These are phyloP conservation scores for Pseudocohnilembus persalinus DNA, from an alignment of 169 alveolate species.

Conservation along the genomic window DNA sequence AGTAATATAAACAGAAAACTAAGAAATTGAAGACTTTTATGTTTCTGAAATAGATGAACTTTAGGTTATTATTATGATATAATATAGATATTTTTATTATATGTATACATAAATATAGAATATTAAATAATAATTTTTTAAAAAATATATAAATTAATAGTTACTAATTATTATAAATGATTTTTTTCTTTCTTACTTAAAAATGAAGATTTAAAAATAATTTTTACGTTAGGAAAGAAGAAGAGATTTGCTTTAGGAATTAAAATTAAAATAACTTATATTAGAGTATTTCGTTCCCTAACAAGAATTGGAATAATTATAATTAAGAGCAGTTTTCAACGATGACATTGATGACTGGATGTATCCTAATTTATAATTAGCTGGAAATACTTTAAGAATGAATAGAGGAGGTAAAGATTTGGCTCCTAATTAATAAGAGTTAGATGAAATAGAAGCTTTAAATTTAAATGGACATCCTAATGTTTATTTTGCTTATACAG, in stretches of 20 bases:
- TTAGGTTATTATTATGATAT: too few species aligned
- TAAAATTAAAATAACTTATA: slow-evolving; percentile 68
- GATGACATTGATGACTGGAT: slow-evolving; percentile 75
- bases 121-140: too few species aligned
- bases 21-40: slow-evolving; percentile 74
- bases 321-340: slow-evolving; percentile 56
- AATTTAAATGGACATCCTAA: slow-evolving; percentile 46
- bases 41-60: slow-evolving; percentile 65
- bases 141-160: too few species aligned
- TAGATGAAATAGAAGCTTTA: slow-evolving; percentile 35
- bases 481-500: slow-evolving; percentile 53
- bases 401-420: slow-evolving; percentile 6
- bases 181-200: too few species aligned
- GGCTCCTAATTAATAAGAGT: slow-evolving; percentile 25
- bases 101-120: too few species aligned
- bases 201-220: too few species aligned
- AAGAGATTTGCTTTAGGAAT: slow-evolving; percentile 63
- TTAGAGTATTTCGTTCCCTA: slow-evolving; percentile 76
- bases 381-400: slow-evolving; percentile 44
- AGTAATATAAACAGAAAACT: slow-evolving; percentile 67
- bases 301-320: slow-evolving; percentile 59
- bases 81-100: too few species aligned
- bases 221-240: slow-evolving; percentile 70
- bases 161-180: too few species aligned
- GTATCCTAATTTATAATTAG: slow-evolving; percentile 53